These are phyloP conservation scores for Populus hybrid DNA, from an alignment of 441 rosid genomes.

Conservation along the genomic window DNA sequence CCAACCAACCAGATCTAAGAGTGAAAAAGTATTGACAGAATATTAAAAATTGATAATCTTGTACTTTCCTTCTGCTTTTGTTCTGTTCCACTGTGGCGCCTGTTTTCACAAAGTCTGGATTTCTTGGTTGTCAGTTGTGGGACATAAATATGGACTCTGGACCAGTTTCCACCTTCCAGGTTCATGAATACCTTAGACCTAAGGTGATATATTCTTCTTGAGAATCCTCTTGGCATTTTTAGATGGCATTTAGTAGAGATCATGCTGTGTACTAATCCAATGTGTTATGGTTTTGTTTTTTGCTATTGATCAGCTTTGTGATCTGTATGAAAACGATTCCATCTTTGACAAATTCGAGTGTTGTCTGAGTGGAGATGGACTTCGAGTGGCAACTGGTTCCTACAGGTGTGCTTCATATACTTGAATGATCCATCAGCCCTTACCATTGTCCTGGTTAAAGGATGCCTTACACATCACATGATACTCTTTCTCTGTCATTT, in stretches of 20 bases:
- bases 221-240: background rate
- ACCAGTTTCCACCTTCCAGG: conserved; percentile 78
- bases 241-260: background rate
- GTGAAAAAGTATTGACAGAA: background rate
- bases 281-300: background rate
- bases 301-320: conserved; percentile 53
- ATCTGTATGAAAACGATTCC: conserved; percentile 84
- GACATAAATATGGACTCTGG: conserved; percentile 89
- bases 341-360: conserved; percentile 91
- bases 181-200: conserved; percentile 79
- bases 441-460: background rate
- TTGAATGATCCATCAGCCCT: background rate
- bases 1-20: background rate
- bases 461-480: background rate
- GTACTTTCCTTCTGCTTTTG: background rate
- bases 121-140: conserved; percentile 57
- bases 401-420: conserved; percentile 47
- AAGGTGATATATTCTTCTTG: conserved; percentile 42
- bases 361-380: conserved; percentile 76
- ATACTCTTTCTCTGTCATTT: conserved; percentile 5
- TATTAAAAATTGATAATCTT: background rate
- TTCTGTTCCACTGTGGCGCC: background rate
- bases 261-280: background rate
- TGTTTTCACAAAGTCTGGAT: conserved; percentile 8
- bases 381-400: conserved; percentile 78